These are phyloP conservation scores for Hypoxylon crocopeplum DNA, from an alignment of 495 filamentous ascomycete species.

Conservation along the genomic window DNA sequence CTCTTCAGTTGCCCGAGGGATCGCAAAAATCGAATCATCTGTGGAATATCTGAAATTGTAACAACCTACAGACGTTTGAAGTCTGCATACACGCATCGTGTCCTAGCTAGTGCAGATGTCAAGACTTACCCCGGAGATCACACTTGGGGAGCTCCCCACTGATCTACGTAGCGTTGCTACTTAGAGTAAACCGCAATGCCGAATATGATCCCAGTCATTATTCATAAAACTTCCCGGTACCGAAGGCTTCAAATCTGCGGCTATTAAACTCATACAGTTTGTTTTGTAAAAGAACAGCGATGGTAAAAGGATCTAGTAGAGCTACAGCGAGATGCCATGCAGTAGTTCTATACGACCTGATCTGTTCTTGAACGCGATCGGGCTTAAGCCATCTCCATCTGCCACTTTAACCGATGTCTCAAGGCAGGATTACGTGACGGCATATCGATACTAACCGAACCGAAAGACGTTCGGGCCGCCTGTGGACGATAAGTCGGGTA, in stretches of 20 bases:
- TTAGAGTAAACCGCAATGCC: constrained; percentile 19
- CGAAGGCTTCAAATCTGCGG: too few relatives aligned
- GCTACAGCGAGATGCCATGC: too few relatives aligned
- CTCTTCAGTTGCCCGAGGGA: constrained; percentile 1
- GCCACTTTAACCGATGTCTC: constrained; percentile 18
- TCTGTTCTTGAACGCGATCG: too few relatives aligned
- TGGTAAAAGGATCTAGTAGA: too few relatives aligned
- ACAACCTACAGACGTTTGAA: too few relatives aligned
- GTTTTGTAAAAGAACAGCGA: too few relatives aligned
- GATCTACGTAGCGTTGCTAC: constrained; percentile 25
- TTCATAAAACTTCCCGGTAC: too few relatives aligned
- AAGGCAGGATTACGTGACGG: neutral
- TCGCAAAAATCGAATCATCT: neutral
- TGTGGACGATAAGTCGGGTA: constrained; percentile 2
- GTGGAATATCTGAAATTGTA: too few relatives aligned
- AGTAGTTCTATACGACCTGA: too few relatives aligned
- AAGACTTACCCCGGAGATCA: constrained; percentile 27
- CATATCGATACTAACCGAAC: constrained; percentile 16
- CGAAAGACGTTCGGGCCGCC: neutral
- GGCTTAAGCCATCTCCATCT: constrained; percentile 14
- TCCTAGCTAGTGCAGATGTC: too few relatives aligned
- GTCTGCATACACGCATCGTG: too few relatives aligned
- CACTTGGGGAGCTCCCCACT: constrained; percentile 16
- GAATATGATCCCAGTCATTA: constrained; percentile 6
- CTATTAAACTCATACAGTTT: too few relatives aligned